Conservation (phyloP, 2,329 filamentous ascomycete species). For the Fusarium fujikuroi region DNA sequence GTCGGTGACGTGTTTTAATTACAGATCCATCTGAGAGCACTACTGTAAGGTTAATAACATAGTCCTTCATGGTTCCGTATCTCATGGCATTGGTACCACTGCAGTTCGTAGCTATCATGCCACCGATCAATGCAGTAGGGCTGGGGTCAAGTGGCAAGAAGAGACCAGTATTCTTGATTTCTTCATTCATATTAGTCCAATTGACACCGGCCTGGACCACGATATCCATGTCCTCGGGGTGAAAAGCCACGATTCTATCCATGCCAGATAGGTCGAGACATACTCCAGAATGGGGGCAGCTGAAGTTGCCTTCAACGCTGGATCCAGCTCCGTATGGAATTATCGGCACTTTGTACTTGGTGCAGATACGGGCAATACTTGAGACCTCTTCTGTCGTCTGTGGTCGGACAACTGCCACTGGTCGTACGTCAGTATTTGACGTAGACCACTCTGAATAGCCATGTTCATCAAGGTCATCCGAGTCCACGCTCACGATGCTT, state of each 20-base stretch:
- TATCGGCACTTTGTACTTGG: constrained; percentile 73
- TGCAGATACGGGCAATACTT: constrained; percentile 69
- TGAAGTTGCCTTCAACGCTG: constrained; percentile 77
- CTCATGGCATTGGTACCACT: constrained; percentile 69
- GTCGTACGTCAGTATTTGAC: constrained; percentile 63
- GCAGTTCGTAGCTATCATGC: constrained; percentile 75
- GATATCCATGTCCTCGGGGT: constrained; percentile 76
- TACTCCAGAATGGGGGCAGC: constrained; percentile 73
- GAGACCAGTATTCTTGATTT: constrained; percentile 69
- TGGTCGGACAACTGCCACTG: constrained; percentile 74
- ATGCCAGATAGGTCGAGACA: constrained; percentile 76
- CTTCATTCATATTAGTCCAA: constrained; percentile 74
- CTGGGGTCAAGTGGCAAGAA: constrained; percentile 78
- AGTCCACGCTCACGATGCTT: constrained; percentile 70
- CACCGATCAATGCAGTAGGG: constrained; percentile 67
- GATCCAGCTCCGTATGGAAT: constrained; percentile 81
- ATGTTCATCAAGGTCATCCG: constrained; percentile 62
- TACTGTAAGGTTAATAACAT: constrained; percentile 76
- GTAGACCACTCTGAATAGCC: not conserved
- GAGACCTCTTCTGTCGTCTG: constrained; percentile 72
- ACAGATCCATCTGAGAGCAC: constrained; percentile 73
- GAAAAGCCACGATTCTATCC: constrained; percentile 72
- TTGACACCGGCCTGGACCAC: constrained; percentile 75
- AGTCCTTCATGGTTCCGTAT: constrained; percentile 82
- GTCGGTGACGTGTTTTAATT: constrained; percentile 74